Conservation (phyloP, 2,329 filamentous ascomycete species). For the Trichoderma brevicompactum region DNA sequence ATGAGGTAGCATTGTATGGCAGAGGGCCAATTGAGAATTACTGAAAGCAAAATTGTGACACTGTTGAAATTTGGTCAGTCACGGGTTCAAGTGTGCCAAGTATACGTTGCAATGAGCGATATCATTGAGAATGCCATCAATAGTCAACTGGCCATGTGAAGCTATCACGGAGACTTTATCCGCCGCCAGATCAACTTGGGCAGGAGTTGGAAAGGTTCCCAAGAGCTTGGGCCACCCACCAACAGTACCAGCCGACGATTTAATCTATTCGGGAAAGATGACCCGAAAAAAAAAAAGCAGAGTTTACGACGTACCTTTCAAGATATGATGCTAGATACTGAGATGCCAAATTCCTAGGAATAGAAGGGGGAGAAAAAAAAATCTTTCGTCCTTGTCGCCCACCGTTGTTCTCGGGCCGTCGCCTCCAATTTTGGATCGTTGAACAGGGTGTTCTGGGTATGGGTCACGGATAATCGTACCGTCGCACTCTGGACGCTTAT, state of each 20-base stretch:
- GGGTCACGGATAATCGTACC: not conserved
- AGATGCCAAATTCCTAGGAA: not conserved
- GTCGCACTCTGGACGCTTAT: not conserved
- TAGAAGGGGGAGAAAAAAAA: not conserved
- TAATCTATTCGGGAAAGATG: constrained; percentile 1
- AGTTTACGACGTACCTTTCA: constrained; percentile 6
- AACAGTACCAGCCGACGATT: constrained; percentile 5
- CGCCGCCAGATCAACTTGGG: not conserved
- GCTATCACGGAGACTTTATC: constrained; percentile 7
- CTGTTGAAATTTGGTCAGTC: constrained; percentile 3
- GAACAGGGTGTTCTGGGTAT: not conserved
- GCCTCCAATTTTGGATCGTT: constrained; percentile 10
- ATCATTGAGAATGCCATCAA: not conserved
- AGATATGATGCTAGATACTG: not conserved
- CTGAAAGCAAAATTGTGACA: not conserved
- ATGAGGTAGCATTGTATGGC: constrained; percentile 28
- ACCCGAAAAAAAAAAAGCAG: not conserved
- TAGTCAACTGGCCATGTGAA: constrained; percentile 1
- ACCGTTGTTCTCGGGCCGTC: not conserved
- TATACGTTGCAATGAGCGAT: not conserved
- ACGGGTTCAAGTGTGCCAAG: not conserved
- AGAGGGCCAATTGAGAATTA: not conserved
- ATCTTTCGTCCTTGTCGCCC: not conserved
- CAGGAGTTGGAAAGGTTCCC: constrained; percentile 12
- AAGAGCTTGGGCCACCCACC: constrained; percentile 25